Evolutionary conservation across 2,329 filamentous ascomycete species (phyloP), one percentile per base, ranked within the genome.

Genomic region (Fusarium sp.): DNA sequence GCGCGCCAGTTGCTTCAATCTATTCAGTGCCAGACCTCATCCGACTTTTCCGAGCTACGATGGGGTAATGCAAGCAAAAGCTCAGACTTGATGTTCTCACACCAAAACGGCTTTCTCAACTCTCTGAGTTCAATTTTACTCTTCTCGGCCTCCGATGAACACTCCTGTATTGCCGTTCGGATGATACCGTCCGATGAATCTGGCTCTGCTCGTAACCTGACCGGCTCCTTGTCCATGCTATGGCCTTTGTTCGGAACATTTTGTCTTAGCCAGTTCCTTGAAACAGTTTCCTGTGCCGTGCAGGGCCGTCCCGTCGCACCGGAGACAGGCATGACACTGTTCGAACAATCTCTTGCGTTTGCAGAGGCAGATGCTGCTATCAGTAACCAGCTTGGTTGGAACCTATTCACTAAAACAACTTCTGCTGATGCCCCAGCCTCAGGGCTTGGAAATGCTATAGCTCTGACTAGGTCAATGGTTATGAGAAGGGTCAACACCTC

Each of bases 291-390:
- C 8, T 97, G 94, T 81, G 94, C 96, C 15, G 88, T 98, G 12
- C 94, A 98, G 81, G 96, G 96, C 38, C 90, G 93, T 6, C 89
- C 90, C 6, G 89, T 94, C 1, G 90, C 93, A 72, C 92, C 94
- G 1, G 96, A 98, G 83, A 97, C 94, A 3, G 95, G 95, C 24
- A 98, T 98, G 94, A 98, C 95, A 0, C 89, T 98, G 5, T 98
- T 98, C 78, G 96, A 99, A 81, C 95, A 98, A 79, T 98, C 95
- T 0, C 87, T 99, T 14, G 96, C 96, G 6, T 99, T 98, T 83
- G 94, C 96, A 17, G 96, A 99, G 82, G 96, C 96, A 14, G 96
- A 99, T 81, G 92, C 94, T 36, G 93, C 95, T 73, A 91, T 98
- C 51, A 92, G 91, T 76, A 93, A 92, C 74, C 93, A 95, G 57